These are phyloP conservation scores for Saitozyma sp. DNA, from an alignment of 768 basidiomycete genomes.

Conservation along the genomic window DNA sequence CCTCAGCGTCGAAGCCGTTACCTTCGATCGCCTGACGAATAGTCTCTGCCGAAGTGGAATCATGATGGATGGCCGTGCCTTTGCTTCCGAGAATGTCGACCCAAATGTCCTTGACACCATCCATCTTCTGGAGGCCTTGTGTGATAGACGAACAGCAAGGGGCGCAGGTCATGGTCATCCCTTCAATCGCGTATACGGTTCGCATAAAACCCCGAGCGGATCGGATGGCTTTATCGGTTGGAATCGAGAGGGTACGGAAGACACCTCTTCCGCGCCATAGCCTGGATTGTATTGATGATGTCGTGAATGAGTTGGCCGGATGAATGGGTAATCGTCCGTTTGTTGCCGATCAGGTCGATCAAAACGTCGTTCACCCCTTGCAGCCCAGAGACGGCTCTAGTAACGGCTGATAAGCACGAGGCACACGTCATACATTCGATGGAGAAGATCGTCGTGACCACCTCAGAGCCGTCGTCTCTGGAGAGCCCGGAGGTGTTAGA, in stretches of 20 bases:
- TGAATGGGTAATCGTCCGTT: too few species aligned
- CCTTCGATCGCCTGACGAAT: slow-evolving; percentile 58
- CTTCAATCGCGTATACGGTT: slow-evolving; percentile 29
- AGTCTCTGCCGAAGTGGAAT: slow-evolving; percentile 10
- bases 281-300: slow-evolving; percentile 38
- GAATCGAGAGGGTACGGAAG: slow-evolving; percentile 55
- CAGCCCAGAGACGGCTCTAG: slow-evolving; percentile 58
- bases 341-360: slow-evolving; percentile 64
- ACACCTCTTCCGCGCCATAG: slow-evolving; percentile 43
- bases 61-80: slow-evolving; percentile 25
- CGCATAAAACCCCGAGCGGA: too few species aligned
- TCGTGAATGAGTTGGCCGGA: slow-evolving; percentile 61
- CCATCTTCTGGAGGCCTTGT: slow-evolving; percentile 10
- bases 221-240: slow-evolving; percentile 25
- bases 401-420: slow-evolving; percentile 64
- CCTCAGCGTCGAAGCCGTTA: slow-evolving; percentile 57
- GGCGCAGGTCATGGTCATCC: slow-evolving; percentile 51
- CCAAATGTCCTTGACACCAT: slow-evolving; percentile 15
- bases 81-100: slow-evolving; percentile 31
- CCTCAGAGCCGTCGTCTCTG: too few species aligned
- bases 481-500: too few species aligned
- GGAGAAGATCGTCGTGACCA: slow-evolving; percentile 55
- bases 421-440: slow-evolving; percentile 78
- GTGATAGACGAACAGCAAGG: slow-evolving; percentile 43
- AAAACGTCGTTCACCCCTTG: slow-evolving; percentile 60